These are phyloP conservation scores for Ogataea philodendri DNA, from an alignment of 805 yeast genomes.

Conservation along the genomic window DNA sequence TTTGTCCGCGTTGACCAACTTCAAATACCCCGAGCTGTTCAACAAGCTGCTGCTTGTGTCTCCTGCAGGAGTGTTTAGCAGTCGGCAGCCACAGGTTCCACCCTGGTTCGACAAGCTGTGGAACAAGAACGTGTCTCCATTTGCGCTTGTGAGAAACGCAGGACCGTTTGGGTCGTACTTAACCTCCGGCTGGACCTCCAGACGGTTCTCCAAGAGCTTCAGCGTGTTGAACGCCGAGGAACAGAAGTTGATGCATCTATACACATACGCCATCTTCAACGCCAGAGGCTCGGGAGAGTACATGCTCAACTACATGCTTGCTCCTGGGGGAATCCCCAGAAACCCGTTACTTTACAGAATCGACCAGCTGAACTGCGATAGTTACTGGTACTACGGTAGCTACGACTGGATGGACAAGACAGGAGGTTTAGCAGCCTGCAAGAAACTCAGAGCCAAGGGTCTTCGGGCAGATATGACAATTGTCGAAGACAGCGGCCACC, in stretches of 20 bases:
- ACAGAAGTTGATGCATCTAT: conserved; percentile 61
- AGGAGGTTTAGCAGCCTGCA: conserved; percentile 46
- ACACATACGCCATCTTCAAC: conserved; percentile 81
- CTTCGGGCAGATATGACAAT: conserved; percentile 21
- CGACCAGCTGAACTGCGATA: conserved; percentile 52
- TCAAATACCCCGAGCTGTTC: conserved; percentile 58
- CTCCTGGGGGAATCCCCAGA: conserved; percentile 90
- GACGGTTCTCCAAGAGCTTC: conserved; percentile 62
- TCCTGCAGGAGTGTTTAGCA: conserved; percentile 80
- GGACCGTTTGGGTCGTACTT: conserved; percentile 83
- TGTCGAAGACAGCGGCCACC: conserved; percentile 69
- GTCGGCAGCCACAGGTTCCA: conserved; percentile 54
- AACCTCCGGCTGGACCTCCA: conserved; percentile 84
- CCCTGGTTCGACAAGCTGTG: conserved; percentile 76
- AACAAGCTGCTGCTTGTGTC: conserved; percentile 73
- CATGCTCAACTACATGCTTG: conserved; percentile 75
- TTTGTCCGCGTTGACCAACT: conserved; percentile 64
- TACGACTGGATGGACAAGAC: conserved; percentile 59
- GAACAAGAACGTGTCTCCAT: conserved; percentile 80
- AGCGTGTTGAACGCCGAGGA: conserved; percentile 41
- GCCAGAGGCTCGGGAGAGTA: conserved; percentile 93
- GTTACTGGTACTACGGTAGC: conserved; percentile 85
- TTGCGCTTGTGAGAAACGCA: conserved; percentile 68
- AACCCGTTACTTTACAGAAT: conserved; percentile 61
- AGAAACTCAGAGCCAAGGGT: conserved; percentile 34